Evolutionary conservation across 2,329 filamentous ascomycete species (phyloP).

Genomic region (Phialophora verrucosa): DNA sequence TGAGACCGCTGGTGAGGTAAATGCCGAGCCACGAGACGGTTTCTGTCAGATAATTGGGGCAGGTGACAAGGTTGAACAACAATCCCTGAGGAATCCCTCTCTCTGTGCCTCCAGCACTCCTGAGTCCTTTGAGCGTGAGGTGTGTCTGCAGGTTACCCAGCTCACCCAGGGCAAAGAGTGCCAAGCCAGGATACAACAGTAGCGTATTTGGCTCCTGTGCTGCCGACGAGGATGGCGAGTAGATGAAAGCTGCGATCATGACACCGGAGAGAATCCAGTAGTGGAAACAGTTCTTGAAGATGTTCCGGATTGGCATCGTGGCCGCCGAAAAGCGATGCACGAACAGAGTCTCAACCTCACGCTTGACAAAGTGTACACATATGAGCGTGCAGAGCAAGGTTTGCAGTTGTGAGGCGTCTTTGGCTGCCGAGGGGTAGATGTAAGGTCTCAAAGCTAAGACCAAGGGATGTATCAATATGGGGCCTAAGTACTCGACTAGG

Average conservation of each 20-base stretch:
- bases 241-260: constrained; percentile 83
- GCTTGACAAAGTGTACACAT: constrained; percentile 86
- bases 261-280: constrained; percentile 89
- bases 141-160: constrained; percentile 80
- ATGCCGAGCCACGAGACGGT: constrained; percentile 84
- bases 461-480: constrained; percentile 82
- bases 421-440: constrained; percentile 65
- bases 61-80: constrained; percentile 85
- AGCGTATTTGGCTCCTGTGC: constrained; percentile 54
- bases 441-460: constrained; percentile 73
- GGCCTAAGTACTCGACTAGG: constrained; percentile 92
- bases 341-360: constrained; percentile 91
- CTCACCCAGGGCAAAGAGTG: constrained; percentile 78
- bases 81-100: constrained; percentile 85
- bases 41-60: constrained; percentile 97
- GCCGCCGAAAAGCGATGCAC: constrained; percentile 93
- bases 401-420: constrained; percentile 68
- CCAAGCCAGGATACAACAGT: constrained; percentile 71
- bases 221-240: constrained; percentile 75
- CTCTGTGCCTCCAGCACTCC: constrained; percentile 79
- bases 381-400: constrained; percentile 75
- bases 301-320: constrained; percentile 89
- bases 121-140: constrained; percentile 75
- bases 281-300: constrained; percentile 93
- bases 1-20: constrained; percentile 74